These are phyloP conservation scores for Pseudogymnoascus sp. DNA, from an alignment of 2,329 filamentous ascomycete species.

Conservation along the genomic window DNA sequence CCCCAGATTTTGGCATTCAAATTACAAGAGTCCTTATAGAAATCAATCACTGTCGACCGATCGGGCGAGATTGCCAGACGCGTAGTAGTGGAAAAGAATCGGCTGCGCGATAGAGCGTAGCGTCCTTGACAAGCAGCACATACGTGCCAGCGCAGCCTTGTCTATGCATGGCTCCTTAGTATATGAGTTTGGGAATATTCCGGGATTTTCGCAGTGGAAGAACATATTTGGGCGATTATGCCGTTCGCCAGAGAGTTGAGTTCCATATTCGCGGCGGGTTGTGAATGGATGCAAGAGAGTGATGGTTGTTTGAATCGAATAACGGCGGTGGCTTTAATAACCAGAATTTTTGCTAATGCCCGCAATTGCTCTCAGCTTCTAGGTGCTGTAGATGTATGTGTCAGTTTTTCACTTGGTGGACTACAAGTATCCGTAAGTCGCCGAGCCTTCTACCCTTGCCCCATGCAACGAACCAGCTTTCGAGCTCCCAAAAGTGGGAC, in stretches of 20 bases:
- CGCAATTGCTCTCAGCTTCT: too few species aligned
- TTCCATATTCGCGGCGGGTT: not conserved
- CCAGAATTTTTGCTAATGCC: too few species aligned
- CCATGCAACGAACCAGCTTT: too few species aligned
- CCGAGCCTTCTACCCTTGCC: too few species aligned
- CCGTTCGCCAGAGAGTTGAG: not conserved
- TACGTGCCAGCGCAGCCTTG: not conserved
- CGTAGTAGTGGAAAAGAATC: not conserved
- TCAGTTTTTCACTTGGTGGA: too few species aligned
- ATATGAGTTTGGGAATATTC: not conserved
- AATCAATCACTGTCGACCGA: too few species aligned
- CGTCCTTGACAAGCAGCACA: not conserved
- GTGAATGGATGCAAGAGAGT: not conserved
- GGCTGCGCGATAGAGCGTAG: not conserved
- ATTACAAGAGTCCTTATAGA: too few species aligned
- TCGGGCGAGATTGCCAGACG: not conserved
- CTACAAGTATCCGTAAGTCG: too few species aligned
- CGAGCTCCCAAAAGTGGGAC: too few species aligned
- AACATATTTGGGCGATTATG: not conserved
- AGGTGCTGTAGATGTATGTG: too few species aligned
- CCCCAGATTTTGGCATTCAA: not conserved
- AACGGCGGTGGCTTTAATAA: too few species aligned
- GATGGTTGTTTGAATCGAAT: too few species aligned
- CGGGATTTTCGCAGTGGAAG: not conserved
- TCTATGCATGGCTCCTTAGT: slow-evolving; percentile 22